These are phyloP conservation scores for Flagelloscypha sp. DNA, from an alignment of 768 basidiomycete genomes.

Conservation along the genomic window DNA sequence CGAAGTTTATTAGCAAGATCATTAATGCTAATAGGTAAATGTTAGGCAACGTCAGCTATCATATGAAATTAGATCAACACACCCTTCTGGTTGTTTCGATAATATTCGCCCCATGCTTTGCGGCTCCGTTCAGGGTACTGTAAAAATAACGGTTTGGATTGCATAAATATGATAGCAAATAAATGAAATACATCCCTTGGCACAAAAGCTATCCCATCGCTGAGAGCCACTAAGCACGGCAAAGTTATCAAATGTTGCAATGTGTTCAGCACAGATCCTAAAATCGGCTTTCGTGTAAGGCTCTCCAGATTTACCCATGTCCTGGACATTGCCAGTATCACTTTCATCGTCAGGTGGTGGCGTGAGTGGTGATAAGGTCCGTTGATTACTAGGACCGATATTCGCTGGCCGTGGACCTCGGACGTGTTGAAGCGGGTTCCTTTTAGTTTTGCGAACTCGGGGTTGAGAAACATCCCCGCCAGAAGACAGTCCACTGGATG, in stretches of 20 bases:
- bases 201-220: slow-evolving; percentile 47
- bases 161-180: background rate
- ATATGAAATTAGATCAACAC: slow-evolving; percentile 10
- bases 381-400: no score
- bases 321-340: slow-evolving; percentile 29
- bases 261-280: slow-evolving; percentile 50
- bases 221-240: slow-evolving; percentile 30
- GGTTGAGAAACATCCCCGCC: no score
- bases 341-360: slow-evolving; percentile 19
- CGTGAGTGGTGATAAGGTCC: no score
- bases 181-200: slow-evolving; percentile 31
- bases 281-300: slow-evolving; percentile 56
- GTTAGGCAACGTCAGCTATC: background rate
- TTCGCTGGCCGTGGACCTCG: no score
- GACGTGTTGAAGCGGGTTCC: no score
- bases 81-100: slow-evolving; percentile 45
- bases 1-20: slow-evolving; percentile 20
- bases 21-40: background rate
- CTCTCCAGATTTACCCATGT: slow-evolving; percentile 44
- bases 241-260: slow-evolving; percentile 43
- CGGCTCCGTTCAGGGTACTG: slow-evolving; percentile 47
- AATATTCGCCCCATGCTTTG: slow-evolving; percentile 58
- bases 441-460: no score
- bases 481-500: no score
- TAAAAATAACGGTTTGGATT: background rate